Evolutionary conservation across 2,329 filamentous ascomycete genomes (phyloP), one percentile per base, ranked within the genome.

Genomic region (Diplocarpon mali): DNA sequence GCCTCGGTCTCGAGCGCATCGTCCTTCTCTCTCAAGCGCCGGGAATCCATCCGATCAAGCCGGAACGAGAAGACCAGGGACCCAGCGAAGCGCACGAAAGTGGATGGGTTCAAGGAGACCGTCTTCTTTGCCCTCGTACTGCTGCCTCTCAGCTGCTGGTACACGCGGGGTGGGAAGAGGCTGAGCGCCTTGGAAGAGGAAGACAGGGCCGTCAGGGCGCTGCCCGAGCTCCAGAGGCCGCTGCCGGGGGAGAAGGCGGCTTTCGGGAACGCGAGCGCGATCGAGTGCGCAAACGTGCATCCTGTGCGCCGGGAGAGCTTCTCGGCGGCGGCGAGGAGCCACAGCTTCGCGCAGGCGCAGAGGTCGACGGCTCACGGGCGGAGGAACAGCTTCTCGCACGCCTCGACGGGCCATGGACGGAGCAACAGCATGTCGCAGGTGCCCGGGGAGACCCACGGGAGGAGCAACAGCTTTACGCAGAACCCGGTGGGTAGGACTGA

Each of bases 61-160:
- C 7, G 20, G 20, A 4, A 24, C 20, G 20, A 24, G 20, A 3
- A 24, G 20, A 24, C 20, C 20, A 3, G 20, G 20, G 20, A 24
- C 20, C 20, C 20, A 7, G 20, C 20, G 20, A 24, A 24, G 20
- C 31, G 34, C 24, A 35, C 40, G 20, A 31, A 32, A 10, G 40
- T 31, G 10, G 29, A 29, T n/a, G 29, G 24, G 6, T 27, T 51
- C 13, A 48, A 51, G 15, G 45, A 51, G 13, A 45, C 38, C n/a
- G 39, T 42, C 2, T 51, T 48, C 40, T 48, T 46, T 34, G 48
- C 45, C 2, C 46, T 48, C 16, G 45, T 48, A 2, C 31, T 51
- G 4, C 39, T 51, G 7, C 45, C 45, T 9, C 30, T 44, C 11
- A 48, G 45, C 20, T 51, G 48, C 30, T 51, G 48, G 48, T 51